phyloP scores from a whole-genome alignment of 805 yeast genomes.

The Yarrowia sp. region DNA sequence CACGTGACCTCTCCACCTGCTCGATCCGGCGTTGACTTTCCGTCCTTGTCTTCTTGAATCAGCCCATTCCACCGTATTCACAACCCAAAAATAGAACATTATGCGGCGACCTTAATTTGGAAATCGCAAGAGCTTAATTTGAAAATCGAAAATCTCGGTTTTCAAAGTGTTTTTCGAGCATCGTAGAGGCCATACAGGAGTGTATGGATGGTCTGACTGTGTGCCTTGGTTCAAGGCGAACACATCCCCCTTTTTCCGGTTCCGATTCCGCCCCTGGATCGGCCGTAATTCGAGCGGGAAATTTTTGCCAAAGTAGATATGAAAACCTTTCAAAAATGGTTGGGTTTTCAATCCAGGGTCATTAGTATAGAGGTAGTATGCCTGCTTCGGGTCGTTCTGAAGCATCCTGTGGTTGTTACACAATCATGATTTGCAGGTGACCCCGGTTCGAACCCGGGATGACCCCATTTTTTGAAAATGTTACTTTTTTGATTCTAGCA shows the following conservation, averaged over 20 bases:
- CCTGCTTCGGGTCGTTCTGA: conserved; percentile 25
- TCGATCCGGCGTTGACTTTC: background rate
- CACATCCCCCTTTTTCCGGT: too few species aligned
- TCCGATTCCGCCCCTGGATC: too few species aligned
- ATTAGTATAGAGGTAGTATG: conserved; percentile 26
- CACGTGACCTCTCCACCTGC: background rate
- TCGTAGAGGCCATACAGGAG: too few species aligned
- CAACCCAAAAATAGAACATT: conserved; percentile 6
- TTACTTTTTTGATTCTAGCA: too few species aligned
- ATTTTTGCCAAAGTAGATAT: too few species aligned
- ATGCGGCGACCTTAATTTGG: background rate
- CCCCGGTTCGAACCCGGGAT: conserved; percentile 42
- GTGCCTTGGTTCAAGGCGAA: too few species aligned
- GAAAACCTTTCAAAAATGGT: background rate
- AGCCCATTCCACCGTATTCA: background rate
- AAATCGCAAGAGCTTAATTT: background rate
- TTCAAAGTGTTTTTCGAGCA: too few species aligned
- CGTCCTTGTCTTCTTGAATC: background rate
- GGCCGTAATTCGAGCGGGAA: too few species aligned
- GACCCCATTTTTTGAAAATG: conserved; percentile 34
- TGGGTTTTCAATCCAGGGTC: background rate
- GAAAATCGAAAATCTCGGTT: background rate
- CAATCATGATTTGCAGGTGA: conserved; percentile 36
- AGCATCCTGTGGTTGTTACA: conserved; percentile 21
- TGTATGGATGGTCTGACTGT: too few species aligned